Evolutionary conservation across 345 rosid genomes (phyloP), one percentile per base, ranked within the genome.

Genomic region (Linum usitatissimum): DNA sequence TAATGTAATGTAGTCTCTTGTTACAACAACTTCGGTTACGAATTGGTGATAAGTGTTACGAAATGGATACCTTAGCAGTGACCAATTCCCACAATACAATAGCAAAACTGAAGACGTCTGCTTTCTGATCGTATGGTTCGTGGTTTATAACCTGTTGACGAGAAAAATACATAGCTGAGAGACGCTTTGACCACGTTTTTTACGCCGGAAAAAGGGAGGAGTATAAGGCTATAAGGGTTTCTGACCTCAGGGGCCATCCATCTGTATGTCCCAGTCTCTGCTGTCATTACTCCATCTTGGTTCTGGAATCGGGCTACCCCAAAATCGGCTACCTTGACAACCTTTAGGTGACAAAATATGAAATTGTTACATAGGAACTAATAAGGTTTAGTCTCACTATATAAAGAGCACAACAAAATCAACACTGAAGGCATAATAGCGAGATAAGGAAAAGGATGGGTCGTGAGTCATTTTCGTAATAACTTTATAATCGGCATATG

Each of bases 221-320:
- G 28, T 23, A 23, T 23, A 23, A 23, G 28, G 28, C 28, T 23
- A 45, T 31, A 39, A 53, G n/a, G 62, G 23, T 68, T 77, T 45
- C 79, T 65, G 40, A 87, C 88, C 87, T 87, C 95, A 39, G 95
- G 90, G 49, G 95, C 95, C 95, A 87, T 84, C 95, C 90, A 87
- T 76, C 90, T 81, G 70, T 87, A 87, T 9, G 95, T 87, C 57
- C 88, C 95, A 39, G 90, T 84, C 75, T 87, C 90, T 13, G 88
- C 95, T 23, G 95, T 87, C 88, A 87, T 84, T 63, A 81, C 81
- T 63, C 90, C 95, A 55, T 75, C 84, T 71, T 79, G 71, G 66
- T 67, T 78, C 73, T 76, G 88, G 71, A 84, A 81, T 71, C 95
- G 88, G 49, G 95, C 90, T 39, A 84, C 81, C 54, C 95, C 95